A percentile compares a stretch with the other conserved stretches of the same genome.
Conservation (phyloP, 192 early-diverging fungal species). For the Linnemannia hyalina region DNA sequence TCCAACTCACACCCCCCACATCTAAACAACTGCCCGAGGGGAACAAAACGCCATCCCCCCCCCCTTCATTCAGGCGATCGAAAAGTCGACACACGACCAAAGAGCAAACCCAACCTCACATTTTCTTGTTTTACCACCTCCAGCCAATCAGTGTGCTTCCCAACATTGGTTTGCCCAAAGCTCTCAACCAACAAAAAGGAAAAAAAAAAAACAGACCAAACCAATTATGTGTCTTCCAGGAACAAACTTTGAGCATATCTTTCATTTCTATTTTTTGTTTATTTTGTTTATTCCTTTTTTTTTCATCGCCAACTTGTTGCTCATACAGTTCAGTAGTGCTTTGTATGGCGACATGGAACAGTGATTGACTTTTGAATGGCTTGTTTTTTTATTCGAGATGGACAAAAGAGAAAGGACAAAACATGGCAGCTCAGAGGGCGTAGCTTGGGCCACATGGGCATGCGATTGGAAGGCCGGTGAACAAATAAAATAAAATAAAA, state of each 20-base stretch:
- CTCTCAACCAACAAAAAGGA: background rate
- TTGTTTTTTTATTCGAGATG: background rate
- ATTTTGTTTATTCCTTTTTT: too few relatives aligned
- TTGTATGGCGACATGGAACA: too few relatives aligned
- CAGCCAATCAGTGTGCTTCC: background rate
- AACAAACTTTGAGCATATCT: background rate
- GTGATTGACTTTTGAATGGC: too few relatives aligned
- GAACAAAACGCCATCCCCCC: background rate
- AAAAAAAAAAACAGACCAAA: background rate
- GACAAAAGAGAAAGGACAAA: background rate
- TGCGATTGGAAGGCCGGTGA: background rate
- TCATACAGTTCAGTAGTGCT: too few relatives aligned
- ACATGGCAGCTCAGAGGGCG: background rate
- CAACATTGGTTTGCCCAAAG: conserved; percentile 4
- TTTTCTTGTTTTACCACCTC: background rate
- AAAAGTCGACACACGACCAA: background rate
- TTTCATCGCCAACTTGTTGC: too few relatives aligned
- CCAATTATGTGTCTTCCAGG: background rate
- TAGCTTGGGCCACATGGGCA: background rate
- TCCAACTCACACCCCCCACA: too few relatives aligned
- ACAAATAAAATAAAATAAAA: too few relatives aligned
- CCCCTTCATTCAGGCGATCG: background rate
- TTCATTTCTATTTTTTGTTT: too few relatives aligned
- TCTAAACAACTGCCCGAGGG: background rate
- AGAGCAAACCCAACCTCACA: background rate